A percentile compares a stretch with the other conserved stretches of the same genome.
phyloP scores from a whole-genome alignment of 805 yeast species.

The Metschnikowia hibisci region DNA sequence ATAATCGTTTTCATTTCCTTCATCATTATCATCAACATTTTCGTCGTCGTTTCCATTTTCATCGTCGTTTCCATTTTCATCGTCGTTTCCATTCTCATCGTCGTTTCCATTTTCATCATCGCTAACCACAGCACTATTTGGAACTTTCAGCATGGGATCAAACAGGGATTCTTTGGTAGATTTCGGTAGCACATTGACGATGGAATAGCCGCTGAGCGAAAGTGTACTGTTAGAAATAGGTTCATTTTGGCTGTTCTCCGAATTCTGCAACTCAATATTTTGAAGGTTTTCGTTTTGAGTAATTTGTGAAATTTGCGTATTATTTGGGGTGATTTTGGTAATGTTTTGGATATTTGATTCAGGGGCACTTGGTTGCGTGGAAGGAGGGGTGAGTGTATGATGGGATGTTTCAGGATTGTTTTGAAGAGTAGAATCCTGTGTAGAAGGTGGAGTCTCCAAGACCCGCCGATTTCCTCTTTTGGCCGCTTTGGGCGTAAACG shows the following conservation, averaged over 20 bases:
- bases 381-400: constrained; percentile 1
- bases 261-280: neutral
- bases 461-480: constrained; percentile 22
- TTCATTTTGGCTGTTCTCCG: neutral
- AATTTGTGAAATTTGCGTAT: neutral
- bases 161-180: constrained; percentile 18
- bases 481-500: constrained; percentile 58
- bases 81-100: too few relatives aligned
- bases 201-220: neutral
- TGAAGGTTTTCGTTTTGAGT: neutral
- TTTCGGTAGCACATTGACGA: neutral
- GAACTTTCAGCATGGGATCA: constrained; percentile 26
- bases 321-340: too few relatives aligned
- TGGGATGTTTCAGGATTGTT: neutral
- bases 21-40: too few relatives aligned
- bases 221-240: constrained; percentile 1
- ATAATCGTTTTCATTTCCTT: constrained; percentile 16
- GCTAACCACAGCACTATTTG: constrained; percentile 10
- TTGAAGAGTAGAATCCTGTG: constrained; percentile 10
- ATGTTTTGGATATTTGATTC: neutral
- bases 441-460: constrained; percentile 16
- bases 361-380: neutral
- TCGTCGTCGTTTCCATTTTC: too few relatives aligned
- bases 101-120: constrained; percentile 15
- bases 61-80: too few relatives aligned